These are phyloP conservation scores for Geotrichum europaeum DNA, from an alignment of 1,139 yeast species.

Conservation along the genomic window DNA sequence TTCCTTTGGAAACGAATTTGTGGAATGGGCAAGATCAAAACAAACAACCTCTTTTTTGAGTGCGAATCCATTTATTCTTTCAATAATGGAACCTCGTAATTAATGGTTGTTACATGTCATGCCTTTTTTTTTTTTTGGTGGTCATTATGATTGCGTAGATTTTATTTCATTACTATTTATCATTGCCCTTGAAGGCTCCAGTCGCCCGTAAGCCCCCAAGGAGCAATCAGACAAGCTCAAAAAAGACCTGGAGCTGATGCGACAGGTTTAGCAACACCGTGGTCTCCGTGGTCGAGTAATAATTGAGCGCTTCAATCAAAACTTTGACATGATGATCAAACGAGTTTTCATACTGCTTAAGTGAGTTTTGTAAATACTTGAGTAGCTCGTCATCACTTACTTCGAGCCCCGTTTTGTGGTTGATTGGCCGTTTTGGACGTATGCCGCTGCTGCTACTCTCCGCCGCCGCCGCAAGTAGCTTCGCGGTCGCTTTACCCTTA, in stretches of 20 bases:
- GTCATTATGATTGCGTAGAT: neutral
- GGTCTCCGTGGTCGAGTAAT: conserved; percentile 60
- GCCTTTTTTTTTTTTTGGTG: neutral
- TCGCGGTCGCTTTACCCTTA: conserved; percentile 50
- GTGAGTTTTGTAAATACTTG: conserved; percentile 40
- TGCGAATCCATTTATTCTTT: neutral
- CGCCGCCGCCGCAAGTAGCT: conserved; percentile 34
- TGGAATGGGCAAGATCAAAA: neutral
- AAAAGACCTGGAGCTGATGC: conserved; percentile 43
- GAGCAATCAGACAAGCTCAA: neutral
- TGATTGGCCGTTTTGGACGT: conserved; percentile 23
- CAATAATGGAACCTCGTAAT: neutral
- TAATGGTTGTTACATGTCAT: neutral
- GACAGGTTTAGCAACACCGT: conserved; percentile 49
- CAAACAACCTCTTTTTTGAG: neutral
- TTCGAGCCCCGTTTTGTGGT: conserved; percentile 39
- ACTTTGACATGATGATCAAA: conserved; percentile 52
- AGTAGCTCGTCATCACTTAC: conserved; percentile 26
- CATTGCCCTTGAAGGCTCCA: neutral
- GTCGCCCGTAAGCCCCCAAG: too few species aligned
- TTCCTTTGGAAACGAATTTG: neutral
- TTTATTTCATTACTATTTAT: neutral
- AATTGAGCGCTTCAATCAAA: conserved; percentile 49
- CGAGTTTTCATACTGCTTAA: conserved; percentile 48
- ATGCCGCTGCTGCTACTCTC: conserved; percentile 40